Evolutionary conservation across 2,329 filamentous ascomycete genomes (phyloP).

Genomic region (Hirsutella rhossiliensis): DNA sequence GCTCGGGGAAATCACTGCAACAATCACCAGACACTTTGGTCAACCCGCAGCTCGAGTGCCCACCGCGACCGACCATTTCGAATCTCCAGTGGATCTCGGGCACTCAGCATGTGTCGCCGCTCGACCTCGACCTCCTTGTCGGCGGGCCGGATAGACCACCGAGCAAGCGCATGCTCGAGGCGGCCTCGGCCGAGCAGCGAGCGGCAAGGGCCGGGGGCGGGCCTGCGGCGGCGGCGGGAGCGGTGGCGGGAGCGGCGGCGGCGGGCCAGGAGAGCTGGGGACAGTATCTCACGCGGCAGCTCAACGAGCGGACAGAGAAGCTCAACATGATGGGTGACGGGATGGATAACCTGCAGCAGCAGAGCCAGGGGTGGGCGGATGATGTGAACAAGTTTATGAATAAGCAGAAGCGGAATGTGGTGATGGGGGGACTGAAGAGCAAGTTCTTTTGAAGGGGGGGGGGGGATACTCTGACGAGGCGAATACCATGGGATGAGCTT

Average conservation of each 20-base stretch:
- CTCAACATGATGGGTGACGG: conserved; percentile 71
- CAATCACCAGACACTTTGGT: conserved; percentile 60
- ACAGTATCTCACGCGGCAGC: conserved; percentile 72
- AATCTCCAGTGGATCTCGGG: conserved; percentile 95
- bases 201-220: conserved; percentile 30
- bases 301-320: conserved; percentile 85
- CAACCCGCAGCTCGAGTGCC: conserved; percentile 63
- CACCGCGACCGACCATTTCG: conserved; percentile 81
- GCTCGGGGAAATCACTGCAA: conserved; percentile 52
- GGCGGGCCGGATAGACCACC: conserved; percentile 80
- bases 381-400: conserved; percentile 80
- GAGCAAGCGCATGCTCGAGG: conserved; percentile 77
- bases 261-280: conserved; percentile 49
- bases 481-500: background rate
- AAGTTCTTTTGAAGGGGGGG: conserved; percentile 33
- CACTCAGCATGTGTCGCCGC: conserved; percentile 78
- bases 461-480: background rate
- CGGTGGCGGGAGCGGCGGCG: conserved; percentile 7
- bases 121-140: conserved; percentile 82
- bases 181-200: conserved; percentile 62
- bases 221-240: conserved; percentile 14
- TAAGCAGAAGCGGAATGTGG: conserved; percentile 76
- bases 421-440: conserved; percentile 57
- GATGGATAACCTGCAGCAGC: conserved; percentile 72
- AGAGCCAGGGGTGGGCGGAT: conserved; percentile 72